Evolutionary conservation across 352 stramenopile genomes (phyloP).

Genomic region (Saprolegnia parasitica): DNA sequence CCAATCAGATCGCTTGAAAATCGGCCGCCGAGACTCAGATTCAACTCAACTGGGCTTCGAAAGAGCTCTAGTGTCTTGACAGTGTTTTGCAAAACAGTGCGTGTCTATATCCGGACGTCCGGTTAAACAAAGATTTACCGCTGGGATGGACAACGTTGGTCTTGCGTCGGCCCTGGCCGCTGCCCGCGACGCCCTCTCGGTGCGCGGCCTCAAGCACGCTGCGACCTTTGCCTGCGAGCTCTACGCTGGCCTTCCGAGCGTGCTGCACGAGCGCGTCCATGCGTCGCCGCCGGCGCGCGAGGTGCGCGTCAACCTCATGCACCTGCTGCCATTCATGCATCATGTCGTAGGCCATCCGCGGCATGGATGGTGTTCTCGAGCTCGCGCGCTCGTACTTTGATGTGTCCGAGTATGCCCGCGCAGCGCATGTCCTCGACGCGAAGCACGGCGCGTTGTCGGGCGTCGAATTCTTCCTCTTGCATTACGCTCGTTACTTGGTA

Average conservation of each 20-base stretch:
- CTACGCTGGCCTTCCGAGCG: constrained; percentile 55
- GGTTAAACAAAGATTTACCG: background rate
- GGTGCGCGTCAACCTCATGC: constrained; percentile 29
- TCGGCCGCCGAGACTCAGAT: too few relatives aligned
- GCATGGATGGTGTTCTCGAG: constrained; percentile 40
- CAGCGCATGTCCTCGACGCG: constrained; percentile 49
- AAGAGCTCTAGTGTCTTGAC: too few relatives aligned
- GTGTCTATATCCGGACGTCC: background rate
- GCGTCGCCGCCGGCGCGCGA: constrained; percentile 25
- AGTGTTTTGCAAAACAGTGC: too few relatives aligned
- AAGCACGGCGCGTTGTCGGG: constrained; percentile 19
- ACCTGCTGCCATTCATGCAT: background rate
- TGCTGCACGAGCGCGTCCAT: constrained; percentile 30
- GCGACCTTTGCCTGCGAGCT: constrained; percentile 71
- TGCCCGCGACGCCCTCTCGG: constrained; percentile 36
- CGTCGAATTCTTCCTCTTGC: constrained; percentile 59
- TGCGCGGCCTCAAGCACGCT: constrained; percentile 59
- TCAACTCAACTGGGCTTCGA: too few relatives aligned
- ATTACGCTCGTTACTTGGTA: constrained; percentile 76
- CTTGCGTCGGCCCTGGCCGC: background rate
- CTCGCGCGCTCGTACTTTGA: constrained; percentile 67
- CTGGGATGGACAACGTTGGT: background rate
- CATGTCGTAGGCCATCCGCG: constrained; percentile 30
- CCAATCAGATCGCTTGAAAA: too few relatives aligned
- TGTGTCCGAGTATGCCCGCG: constrained; percentile 65